Base-by-base conservation (phyloP, 768 basidiomycete genomes). In the Boletus barrowsii region DNA sequence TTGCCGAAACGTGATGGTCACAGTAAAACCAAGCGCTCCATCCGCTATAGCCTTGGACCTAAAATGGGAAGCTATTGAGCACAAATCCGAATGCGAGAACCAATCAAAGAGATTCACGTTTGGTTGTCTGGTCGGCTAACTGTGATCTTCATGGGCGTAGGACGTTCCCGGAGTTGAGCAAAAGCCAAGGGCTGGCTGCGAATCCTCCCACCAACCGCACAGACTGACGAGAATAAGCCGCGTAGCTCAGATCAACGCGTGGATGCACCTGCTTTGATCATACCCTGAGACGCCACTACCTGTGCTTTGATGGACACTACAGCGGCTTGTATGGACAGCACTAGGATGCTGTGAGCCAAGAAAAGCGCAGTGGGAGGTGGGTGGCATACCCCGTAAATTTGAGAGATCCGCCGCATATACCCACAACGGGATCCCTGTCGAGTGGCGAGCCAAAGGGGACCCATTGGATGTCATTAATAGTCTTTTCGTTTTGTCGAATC, bases 1-100 rank as follows among this genome's bases (percentile, higher is more conserved):
- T 81, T 22, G 88, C 87, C 5, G 86, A 87, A 51, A 92, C 89
- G 61, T 90, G 85, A 57, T 90, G 90, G 62, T 90, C 89, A 59
- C 86, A 87, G 69, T 89, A 90, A 69, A 90, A 92, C 88, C 88
- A 57, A 91, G 82, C 1, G 88, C 88, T 24, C 90, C 89, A 58
- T 91, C 88, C 29, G 89, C 88, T 8, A 90, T 88, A 4, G 90
- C 89, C 69, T 92, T 92, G 17, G 90, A 90, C 14, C 88, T 90
- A 59, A n/a, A 61, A 52, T 15, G 22, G 47, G 30, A 52, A 49
- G 10, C 14, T 15, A 10, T 49, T 56, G 20, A 60, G 46, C 36
- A 39, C 26, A 42, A 54, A 47, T 52, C 36, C n/a, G 30, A 9
- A 35, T 26, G 40, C 9, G 35, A 44, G 37, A 54, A 49, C 51